Conservation (phyloP, 768 basidiomycete species). For the Coprinopsis sp. region DNA sequence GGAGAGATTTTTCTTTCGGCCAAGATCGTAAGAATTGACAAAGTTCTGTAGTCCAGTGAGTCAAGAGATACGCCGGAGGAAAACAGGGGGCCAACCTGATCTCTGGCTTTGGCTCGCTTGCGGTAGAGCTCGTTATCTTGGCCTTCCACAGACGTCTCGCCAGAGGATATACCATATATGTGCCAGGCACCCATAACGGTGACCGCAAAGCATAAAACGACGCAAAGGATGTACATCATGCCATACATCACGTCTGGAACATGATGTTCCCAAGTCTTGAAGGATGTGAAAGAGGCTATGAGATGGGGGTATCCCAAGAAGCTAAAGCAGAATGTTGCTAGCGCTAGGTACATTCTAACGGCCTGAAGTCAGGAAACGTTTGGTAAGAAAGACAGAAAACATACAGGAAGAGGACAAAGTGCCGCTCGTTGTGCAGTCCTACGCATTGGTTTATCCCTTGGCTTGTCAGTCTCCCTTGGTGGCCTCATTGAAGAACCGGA, state of each 20-base stretch:
- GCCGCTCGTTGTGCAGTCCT: conserved; percentile 90
- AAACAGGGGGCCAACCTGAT: conserved; percentile 48
- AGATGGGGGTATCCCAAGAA: conserved; percentile 60
- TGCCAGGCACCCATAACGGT: conserved; percentile 71
- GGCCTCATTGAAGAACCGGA: conserved; percentile 3
- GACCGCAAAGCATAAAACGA: conserved; percentile 73
- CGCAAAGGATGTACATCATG: conserved; percentile 69
- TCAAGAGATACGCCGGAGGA: background rate
- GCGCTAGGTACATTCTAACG: conserved; percentile 71
- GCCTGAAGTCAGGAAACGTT: background rate
- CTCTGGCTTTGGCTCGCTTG: conserved; percentile 59
- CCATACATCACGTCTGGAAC: conserved; percentile 70
- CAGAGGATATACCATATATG: conserved; percentile 61
- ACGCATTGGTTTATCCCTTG: conserved; percentile 98
- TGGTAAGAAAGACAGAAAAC: conserved; percentile 20
- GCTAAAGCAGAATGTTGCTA: conserved; percentile 60
- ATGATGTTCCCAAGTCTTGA: conserved; percentile 37
- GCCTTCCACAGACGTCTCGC: conserved; percentile 86
- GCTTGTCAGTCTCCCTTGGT: background rate
- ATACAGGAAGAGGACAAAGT: conserved; percentile 93
- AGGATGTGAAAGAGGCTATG: conserved; percentile 44
- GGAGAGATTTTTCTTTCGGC: conserved; percentile 64
- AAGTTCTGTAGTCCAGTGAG: conserved; percentile 48
- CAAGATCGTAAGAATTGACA: conserved; percentile 89
- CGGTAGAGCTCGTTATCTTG: conserved; percentile 84